Conservation (phyloP, 2,329 filamentous ascomycete species). For the Hymenoscyphus albidus region DNA sequence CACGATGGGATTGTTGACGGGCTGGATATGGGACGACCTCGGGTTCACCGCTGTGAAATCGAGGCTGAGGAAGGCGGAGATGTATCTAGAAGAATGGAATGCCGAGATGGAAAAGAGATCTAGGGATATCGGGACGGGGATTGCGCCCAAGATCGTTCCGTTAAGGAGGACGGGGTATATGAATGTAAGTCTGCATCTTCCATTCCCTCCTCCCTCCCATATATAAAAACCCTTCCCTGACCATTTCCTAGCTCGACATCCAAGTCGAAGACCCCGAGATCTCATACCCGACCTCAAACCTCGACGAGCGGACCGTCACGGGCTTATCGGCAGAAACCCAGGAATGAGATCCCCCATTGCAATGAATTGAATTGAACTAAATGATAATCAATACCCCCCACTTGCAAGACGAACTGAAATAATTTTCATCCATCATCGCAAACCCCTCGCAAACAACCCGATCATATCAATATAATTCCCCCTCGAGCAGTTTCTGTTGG, state of each 20-base stretch:
- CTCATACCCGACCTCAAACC: conserved; percentile 35
- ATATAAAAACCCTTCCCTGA: conserved; percentile 24
- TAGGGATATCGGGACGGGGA: conserved; percentile 45
- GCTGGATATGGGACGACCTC: conserved; percentile 93
- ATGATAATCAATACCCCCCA: no score
- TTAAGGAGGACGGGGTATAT: conserved; percentile 83
- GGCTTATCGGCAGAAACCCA: conserved; percentile 1
- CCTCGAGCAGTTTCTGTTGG: no score
- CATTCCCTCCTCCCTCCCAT: background rate
- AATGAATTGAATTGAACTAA: no score
- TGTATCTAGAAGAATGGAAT: conserved; percentile 88
- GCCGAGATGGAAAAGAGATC: conserved; percentile 57
- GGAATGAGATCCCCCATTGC: background rate
- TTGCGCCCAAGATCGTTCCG: conserved; percentile 69
- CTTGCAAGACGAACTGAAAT: no score
- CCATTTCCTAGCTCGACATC: conserved; percentile 62
- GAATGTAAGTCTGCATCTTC: conserved; percentile 52
- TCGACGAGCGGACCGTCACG: conserved; percentile 18
- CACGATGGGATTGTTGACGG: conserved; percentile 74
- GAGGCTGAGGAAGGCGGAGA: conserved; percentile 66
- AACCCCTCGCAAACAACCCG: no score
- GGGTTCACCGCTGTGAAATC: conserved; percentile 74
- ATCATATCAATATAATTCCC: no score
- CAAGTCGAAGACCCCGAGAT: conserved; percentile 78
- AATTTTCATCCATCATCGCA: no score